Evolutionary conservation across 2,329 filamentous ascomycete genomes (phyloP), one percentile per base, ranked within the genome.

Genomic region (Monosporascus sp.): DNA sequence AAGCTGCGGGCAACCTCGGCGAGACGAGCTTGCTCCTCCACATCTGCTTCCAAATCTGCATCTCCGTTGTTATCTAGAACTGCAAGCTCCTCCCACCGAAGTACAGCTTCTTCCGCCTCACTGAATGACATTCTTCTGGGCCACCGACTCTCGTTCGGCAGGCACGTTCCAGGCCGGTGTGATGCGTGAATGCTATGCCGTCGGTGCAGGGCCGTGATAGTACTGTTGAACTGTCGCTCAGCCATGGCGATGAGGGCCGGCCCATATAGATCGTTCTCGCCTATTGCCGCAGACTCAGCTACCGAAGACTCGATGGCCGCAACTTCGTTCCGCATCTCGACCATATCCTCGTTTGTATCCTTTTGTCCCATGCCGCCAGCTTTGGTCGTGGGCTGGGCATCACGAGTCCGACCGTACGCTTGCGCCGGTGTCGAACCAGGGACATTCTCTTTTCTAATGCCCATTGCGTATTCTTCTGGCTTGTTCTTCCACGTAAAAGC

Each of bases 71-170:
- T 67, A 3, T 63, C 56, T 2, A 78, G 56, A 52, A 74, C 71
- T 4, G 75, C 68, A 26, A 86, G 69, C 48, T 82, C 78, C 5
- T 81, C 74, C 87, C 88, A 91, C 17, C 73, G 76, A 1, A 91
- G 72, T 7, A 92, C 73, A n/a, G 85, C 87, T 56, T 91, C 86
- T 70, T 90, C 87, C 1, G 86, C 88, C 45, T 86, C 79, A 54
- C 86, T 85, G 67, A 92, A 92, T 4, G 88, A 91, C 58, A 92
- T 77, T 44, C 87, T 82, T 2, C 88, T 83, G 1, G 87, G 83
- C 81, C 86, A 90, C 53, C 81, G 82, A 27, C 77, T 76, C 56
- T 88, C 84, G 56, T 83, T 78, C 2, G 74, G 69, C 7, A 56
- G 58, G 2, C 53, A 70, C 50, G 60, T 67, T 31, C 66, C 63